phyloP scores from a whole-genome alignment of 2,329 filamentous ascomycete species.

The Huntiella omanensis region DNA sequence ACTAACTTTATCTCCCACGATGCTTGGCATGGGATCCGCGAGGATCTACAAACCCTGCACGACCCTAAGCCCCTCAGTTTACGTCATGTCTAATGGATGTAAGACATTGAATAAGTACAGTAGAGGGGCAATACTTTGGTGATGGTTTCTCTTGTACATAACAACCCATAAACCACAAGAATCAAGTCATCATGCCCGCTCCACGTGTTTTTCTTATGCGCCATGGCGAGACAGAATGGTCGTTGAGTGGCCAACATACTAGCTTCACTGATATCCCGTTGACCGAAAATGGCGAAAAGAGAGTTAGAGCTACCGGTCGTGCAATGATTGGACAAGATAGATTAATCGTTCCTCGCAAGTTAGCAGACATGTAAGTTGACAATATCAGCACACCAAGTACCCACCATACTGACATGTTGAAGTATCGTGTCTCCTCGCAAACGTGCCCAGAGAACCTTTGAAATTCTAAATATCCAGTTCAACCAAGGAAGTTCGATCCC shows the following conservation, averaged over 20 bases:
- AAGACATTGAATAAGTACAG: too few relatives aligned
- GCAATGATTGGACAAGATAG: constrained; percentile 71
- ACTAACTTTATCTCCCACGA: too few relatives aligned
- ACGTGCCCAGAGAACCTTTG: constrained; percentile 76
- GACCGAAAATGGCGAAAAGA: constrained; percentile 62
- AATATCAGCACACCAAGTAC: constrained; percentile 5
- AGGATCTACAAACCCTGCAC: too few relatives aligned
- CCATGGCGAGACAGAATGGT: constrained; percentile 94
- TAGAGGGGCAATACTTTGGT: too few relatives aligned
- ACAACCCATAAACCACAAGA: too few relatives aligned
- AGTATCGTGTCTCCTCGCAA: constrained; percentile 73
- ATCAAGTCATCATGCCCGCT: constrained; percentile 22
- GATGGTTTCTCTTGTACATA: too few relatives aligned
- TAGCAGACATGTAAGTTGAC: constrained; percentile 56
- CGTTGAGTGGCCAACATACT: constrained; percentile 68
- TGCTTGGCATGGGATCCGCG: too few relatives aligned
- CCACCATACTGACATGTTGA: not conserved
- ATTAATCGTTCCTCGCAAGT: constrained; percentile 62
- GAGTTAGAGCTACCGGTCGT: constrained; percentile 56
- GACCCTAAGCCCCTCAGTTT: too few relatives aligned
- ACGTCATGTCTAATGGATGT: too few relatives aligned
- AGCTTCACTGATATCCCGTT: constrained; percentile 72
- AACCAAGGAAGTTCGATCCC: constrained; percentile 44
- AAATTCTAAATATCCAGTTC: constrained; percentile 55
- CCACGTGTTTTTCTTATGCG: constrained; percentile 68